phyloP scores from a whole-genome alignment of 805 yeast genomes.

The Barnettozyma salicaria region DNA sequence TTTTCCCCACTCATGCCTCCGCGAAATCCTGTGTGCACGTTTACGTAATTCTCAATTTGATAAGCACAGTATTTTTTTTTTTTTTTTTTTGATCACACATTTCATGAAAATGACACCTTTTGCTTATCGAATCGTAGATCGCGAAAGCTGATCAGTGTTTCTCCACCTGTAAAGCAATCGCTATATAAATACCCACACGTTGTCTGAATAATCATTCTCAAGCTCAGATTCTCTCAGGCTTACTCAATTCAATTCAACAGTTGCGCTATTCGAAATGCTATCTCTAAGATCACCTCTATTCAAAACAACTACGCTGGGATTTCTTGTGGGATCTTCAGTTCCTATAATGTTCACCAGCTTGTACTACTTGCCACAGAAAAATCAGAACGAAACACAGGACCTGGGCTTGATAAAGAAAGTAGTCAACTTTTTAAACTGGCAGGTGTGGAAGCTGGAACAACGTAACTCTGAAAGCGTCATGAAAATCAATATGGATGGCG shows the following conservation, averaged over 20 bases:
- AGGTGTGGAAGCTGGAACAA: slow-evolving; percentile 15
- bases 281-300: slow-evolving; percentile 10
- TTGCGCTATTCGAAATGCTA: slow-evolving; percentile 4
- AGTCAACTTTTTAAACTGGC: slow-evolving; percentile 20
- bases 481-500: slow-evolving; percentile 7
- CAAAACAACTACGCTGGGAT: slow-evolving; percentile 23
- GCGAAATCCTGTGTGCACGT: too few species aligned
- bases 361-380: slow-evolving; percentile 17
- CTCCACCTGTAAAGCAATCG: too few species aligned
- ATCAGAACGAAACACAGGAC: slow-evolving; percentile 18
- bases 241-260: background rate
- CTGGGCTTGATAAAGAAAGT: slow-evolving; percentile 20
- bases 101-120: background rate
- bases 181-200: too few species aligned
- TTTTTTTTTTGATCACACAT: too few species aligned
- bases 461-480: background rate
- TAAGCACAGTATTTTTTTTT: too few species aligned
- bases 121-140: too few species aligned
- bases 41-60: too few species aligned
- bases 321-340: slow-evolving; percentile 20
- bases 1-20: too few species aligned
- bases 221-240: too few species aligned
- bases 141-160: too few species aligned
- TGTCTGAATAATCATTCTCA: too few species aligned
- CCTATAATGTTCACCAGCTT: slow-evolving; percentile 22